Evolutionary conservation across 176 grass and related monocot genomes (phyloP), one percentile per base, ranked within the genome.

Genomic region (Echinochloa phyllopogon): DNA sequence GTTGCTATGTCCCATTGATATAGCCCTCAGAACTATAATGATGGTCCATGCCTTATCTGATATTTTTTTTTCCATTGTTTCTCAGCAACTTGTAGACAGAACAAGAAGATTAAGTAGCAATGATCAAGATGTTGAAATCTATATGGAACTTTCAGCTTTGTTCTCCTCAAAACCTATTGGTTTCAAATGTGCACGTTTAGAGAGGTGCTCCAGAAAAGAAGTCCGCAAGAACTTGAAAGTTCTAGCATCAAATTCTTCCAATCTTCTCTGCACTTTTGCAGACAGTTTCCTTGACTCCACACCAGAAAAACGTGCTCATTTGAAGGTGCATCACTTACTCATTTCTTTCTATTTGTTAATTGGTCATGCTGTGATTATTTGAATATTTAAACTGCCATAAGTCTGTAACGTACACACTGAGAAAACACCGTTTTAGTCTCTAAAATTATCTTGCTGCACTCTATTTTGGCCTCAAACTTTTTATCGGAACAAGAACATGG

Each of bases 61-160:
- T 66, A 81, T 71, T 44, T 70, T 72, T 78, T 50, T 27, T 89
- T 87, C 80, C 73, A 52, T 83, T 55, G 29, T 72, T 51, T 57
- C 39, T 69, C 87, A 94, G 93, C 87, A 90, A 85, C 88, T 98
- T 86, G 87, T 98, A 64, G 83, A 89, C 82, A 89, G 89, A 78
- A 98, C 89, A 20, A 87, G 79, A 89, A 90, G 61, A 62, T 79
- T 92, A 81, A 74, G 82, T 20, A 82, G 78, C 29, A 83, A 44
- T n/a, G 80, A 65, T 65, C 77, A 98, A 85, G 87, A 86, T 15
- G 47, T 67, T 80, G 88, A 90, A 62, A 78, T 89, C 45, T 69
- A 67, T 58, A 51, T 38, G 62, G 83, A 90, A 41, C 17, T 90
- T 74, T 88, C 84, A 59, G 44, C 82, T 47, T 84, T 82, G 60